Evolutionary conservation across 2,329 filamentous ascomycete species (phyloP).

Genomic region (Aspergillus uvarum): DNA sequence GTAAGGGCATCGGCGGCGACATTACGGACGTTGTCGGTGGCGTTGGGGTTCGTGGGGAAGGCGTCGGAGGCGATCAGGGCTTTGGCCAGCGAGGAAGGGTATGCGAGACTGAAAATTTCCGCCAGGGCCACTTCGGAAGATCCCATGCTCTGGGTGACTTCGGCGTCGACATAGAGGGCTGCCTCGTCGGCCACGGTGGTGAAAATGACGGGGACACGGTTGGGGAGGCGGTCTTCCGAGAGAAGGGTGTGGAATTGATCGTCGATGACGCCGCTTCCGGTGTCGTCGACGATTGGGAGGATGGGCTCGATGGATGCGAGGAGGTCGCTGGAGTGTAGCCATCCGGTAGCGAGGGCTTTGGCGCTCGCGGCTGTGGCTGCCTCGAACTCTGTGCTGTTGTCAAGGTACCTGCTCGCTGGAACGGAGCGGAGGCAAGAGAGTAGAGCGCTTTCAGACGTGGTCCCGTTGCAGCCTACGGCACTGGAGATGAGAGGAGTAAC

Average conservation of each 20-base stretch:
- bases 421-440: conserved; percentile 25
- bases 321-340: conserved; percentile 19
- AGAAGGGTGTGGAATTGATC: conserved; percentile 30
- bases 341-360: conserved; percentile 13
- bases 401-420: conserved; percentile 22
- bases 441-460: conserved; percentile 10
- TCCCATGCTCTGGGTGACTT: conserved; percentile 14
- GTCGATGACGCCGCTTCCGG: conserved; percentile 25
- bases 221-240: conserved; percentile 19
- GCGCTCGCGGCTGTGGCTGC: conserved; percentile 9
- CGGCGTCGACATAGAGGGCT: conserved; percentile 15
- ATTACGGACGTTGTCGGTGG: conserved; percentile 22
- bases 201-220: conserved; percentile 30
- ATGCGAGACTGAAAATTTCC: conserved; percentile 17
- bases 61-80: conserved; percentile 14
- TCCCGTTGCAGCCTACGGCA: conserved; percentile 25
- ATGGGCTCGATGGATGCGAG: conserved; percentile 25
- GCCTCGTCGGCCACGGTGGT: conserved; percentile 29
- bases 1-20: conserved; percentile 15
- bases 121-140: conserved; percentile 12
- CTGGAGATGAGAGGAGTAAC: conserved; percentile 22
- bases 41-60: conserved; percentile 15
- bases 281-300: conserved; percentile 30
- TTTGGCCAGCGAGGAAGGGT: conserved; percentile 16
- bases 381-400: conserved; percentile 22